Base-by-base conservation (phyloP, 2,329 filamentous ascomycete species). In the Furcasterigmium furcatum region DNA sequence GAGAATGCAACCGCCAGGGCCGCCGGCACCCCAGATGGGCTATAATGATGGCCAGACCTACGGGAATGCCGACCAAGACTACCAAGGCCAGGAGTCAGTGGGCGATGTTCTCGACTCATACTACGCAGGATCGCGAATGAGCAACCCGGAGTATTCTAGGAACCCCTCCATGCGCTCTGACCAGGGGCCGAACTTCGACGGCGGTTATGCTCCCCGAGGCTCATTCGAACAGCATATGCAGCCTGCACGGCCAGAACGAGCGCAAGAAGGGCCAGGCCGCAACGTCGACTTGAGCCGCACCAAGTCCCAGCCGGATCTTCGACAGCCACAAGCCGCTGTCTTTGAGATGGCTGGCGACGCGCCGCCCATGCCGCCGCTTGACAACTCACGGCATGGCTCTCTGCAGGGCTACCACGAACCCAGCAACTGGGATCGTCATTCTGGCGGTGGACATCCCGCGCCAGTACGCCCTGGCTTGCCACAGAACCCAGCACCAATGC, bases 271-370 rank as follows among this genome's bases (percentile, higher is more conserved):
- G 49, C 76, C 66, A 45, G 77, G 65, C 54, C 74, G 68, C 58
- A 73, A 67, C 30, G 77, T 74, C 19, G 74, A 79, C 53, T 62
- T 84, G 42, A 78, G 72, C 47, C 76, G 77, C 48, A 80, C 82
- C 14, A 83, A 83, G 52, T 88, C 84, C 10, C 84, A 88, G 57
- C 83, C 84, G 24, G 79, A 87, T 57, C 65, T 87, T 47, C 73
- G 79, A 29, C 75, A 82, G 52, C 75, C 78, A 4, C 81, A 87
- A 55, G 73, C 80, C 3, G 87, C 86, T 9, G 76, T 87, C 2
- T 90, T 90, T 53, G 88, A 90, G 57, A 85, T 91, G 76, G 82
- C 80, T 2, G 76, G 70, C 21, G 83, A 88, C 54, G 71, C 74
- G 18, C 80, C 80, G 19, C 68, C 73, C 3, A 64, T 84, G 24